Conservation (phyloP, 2,329 filamentous ascomycete species). For the Aspergillus chevalieri region DNA sequence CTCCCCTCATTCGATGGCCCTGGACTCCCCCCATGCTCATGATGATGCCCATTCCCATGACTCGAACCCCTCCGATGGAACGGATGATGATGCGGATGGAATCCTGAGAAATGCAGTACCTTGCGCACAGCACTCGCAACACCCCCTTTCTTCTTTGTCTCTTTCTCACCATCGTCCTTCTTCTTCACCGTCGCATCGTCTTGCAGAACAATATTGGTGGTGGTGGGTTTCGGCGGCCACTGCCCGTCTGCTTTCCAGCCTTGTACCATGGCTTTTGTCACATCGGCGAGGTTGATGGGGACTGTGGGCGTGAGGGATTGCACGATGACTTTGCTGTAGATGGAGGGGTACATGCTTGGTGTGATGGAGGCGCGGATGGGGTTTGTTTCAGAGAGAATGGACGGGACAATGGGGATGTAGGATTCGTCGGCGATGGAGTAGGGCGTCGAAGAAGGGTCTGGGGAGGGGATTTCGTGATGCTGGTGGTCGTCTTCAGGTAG, state of each 20-base stretch:
- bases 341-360: constrained; percentile 66
- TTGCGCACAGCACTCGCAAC: constrained; percentile 38
- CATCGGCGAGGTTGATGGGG: constrained; percentile 78
- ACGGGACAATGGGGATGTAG: constrained; percentile 65
- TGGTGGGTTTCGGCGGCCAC: constrained; percentile 67
- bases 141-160: constrained; percentile 13
- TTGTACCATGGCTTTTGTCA: constrained; percentile 72
- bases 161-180: constrained; percentile 7
- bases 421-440: constrained; percentile 31
- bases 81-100: constrained; percentile 26
- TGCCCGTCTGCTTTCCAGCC: constrained; percentile 92
- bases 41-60: constrained; percentile 5
- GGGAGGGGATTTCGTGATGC: constrained; percentile 22
- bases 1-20: background rate
- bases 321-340: constrained; percentile 84
- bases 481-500: constrained; percentile 26
- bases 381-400: constrained; percentile 67
- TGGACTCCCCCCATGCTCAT: constrained; percentile 1
- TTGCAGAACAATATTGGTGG: constrained; percentile 23
- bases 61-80: constrained; percentile 34
- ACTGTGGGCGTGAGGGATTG: constrained; percentile 75
- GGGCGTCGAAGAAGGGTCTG: constrained; percentile 1
- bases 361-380: constrained; percentile 71
- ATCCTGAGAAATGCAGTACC: constrained; percentile 31
- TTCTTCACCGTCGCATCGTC: constrained; percentile 23